Base-by-base conservation (phyloP, 805 yeast genomes). In the Wickerhamomyces silvicola region DNA sequence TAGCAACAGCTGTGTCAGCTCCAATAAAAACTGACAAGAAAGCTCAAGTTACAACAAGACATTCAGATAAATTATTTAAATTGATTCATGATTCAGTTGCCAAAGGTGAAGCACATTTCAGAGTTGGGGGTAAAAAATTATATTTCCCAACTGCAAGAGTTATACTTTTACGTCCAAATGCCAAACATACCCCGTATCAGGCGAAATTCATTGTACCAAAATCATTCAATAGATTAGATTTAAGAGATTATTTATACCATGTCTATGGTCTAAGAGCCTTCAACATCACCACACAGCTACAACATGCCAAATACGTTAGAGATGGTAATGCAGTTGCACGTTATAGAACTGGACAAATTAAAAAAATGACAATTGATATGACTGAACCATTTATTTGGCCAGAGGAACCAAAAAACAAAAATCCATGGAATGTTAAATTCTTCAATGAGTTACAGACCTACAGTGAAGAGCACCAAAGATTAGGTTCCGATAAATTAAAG, bases 371-470 rank as follows among this genome's bases (percentile, higher is more conserved):
- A 15, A 81, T 92, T 32, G 97, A 88, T 48, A 82, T 92, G 90
- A 78, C 77, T 36, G 86, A 90, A 44, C 98, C 99, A 16, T 92
- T 92, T 54, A 70, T 92, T 28, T 92, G 97, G 96, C 99, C 99
- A 4, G 80, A 72, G 23, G 71, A 66, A 38, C 70, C 73, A 16
- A 31, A 38, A 17, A 59, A 67, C 28, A 64, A 65, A 42, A 59
- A 59, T 34, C 55, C 64, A 18, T 59, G 70, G 66, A 49, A 62
- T 43, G 46, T 59, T 34, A 39, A 58, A 36, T 35, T 69, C 57
- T 60, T 59, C 15, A 61, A 64, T 25, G 75, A 78, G 45, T 60
- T 74, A 45, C 62, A 62, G 29, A 63, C 66, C 32, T 76, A 70
- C 48, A 65, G 75, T 36, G 69, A 66, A 22, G 77, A 72, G 34